phyloP scores from a whole-genome alignment of 805 yeast genomes.

The Starmerella scarabaei region DNA sequence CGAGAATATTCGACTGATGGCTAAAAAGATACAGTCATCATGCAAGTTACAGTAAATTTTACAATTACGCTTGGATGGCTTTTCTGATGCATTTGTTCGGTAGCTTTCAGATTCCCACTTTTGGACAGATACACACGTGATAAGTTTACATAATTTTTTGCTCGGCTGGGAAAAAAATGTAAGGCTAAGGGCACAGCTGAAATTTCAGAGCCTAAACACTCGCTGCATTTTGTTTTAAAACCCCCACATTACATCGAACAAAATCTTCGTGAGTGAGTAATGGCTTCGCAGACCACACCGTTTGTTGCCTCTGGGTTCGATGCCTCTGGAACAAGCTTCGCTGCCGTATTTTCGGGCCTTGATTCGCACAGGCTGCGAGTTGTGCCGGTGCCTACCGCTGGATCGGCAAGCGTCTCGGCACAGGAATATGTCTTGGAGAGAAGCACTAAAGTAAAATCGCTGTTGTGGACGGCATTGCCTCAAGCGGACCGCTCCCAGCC shows the following conservation, averaged over 20 bases:
- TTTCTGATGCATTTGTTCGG: too few relatives aligned
- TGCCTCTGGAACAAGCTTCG: conserved; percentile 46
- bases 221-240: background rate
- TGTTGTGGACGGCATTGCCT: conserved; percentile 35
- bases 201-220: conserved; percentile 7
- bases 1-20: too few relatives aligned
- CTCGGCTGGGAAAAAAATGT: background rate
- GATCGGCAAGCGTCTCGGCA: too few relatives aligned
- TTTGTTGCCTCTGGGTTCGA: conserved; percentile 37
- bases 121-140: too few relatives aligned
- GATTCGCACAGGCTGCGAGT: conserved; percentile 61
- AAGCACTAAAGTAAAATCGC: conserved; percentile 35
- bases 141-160: conserved; percentile 6
- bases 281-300: too few relatives aligned
- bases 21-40: too few relatives aligned
- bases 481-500: conserved; percentile 4
- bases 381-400: conserved; percentile 24
- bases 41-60: too few relatives aligned
- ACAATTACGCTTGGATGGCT: too few relatives aligned
- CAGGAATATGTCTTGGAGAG: conserved; percentile 42
- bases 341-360: conserved; percentile 52
- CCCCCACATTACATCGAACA: background rate
- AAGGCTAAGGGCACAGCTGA: background rate
- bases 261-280: too few relatives aligned
- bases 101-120: too few relatives aligned